Evolutionary conservation across 768 basidiomycete genomes (phyloP).

Genomic region (Suillus bovinus): DNA sequence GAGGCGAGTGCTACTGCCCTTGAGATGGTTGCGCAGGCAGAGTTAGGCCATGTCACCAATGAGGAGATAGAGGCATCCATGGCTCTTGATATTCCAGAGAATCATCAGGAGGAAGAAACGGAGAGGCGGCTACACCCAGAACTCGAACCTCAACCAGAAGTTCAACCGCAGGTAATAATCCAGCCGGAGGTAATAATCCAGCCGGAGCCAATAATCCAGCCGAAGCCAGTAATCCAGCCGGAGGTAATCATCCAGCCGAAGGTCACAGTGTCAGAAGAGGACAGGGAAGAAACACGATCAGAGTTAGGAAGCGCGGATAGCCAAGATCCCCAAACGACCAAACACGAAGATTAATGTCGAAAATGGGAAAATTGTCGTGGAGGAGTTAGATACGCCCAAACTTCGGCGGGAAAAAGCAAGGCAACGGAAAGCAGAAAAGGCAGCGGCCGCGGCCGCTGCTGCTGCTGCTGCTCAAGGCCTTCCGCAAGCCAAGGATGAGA

Average conservation of each 20-base stretch:
- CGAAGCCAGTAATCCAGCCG: not conserved
- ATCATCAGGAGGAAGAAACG: not conserved
- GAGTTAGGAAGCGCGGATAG: conserved; percentile 30
- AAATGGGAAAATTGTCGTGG: conserved; percentile 61
- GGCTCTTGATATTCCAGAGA: conserved; percentile 16
- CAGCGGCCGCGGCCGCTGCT: conserved; percentile 20
- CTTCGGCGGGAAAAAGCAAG: conserved; percentile 60
- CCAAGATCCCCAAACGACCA: conserved; percentile 28
- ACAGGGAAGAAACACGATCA: conserved; percentile 13
- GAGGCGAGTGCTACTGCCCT: not conserved
- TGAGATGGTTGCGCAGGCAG: not conserved
- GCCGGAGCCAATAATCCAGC: too few species aligned
- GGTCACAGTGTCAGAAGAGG: not conserved
- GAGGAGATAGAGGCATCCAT: conserved; percentile 10
- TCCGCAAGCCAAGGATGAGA: conserved; percentile 10
- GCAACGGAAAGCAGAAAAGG: conserved; percentile 44
- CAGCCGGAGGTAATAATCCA: not conserved
- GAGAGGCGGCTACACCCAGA: not conserved
- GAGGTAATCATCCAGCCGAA: not conserved
- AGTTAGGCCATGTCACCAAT: not conserved
- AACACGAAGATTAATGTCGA: conserved; percentile 33
- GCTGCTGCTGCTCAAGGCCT: conserved; percentile 9
- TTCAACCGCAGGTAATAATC: too few species aligned
- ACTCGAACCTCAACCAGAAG: not conserved
- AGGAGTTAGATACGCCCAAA: conserved; percentile 71